Base-by-base conservation (phyloP, 495 filamentous ascomycete species). In the Darksidea phi region DNA sequence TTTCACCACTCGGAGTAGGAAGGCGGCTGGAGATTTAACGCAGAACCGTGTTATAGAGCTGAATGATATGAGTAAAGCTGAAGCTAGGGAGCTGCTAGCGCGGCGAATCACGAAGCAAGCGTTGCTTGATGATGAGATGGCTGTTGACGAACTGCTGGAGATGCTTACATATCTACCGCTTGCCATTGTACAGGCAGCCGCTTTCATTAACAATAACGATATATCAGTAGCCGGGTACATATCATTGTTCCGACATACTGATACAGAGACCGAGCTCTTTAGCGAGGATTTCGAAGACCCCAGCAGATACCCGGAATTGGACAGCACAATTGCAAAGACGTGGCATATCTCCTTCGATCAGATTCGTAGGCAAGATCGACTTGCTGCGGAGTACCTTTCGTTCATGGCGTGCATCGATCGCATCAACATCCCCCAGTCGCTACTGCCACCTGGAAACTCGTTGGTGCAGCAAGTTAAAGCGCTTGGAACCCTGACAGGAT, bases 1-100 rank as follows among this genome's bases (percentile, higher is more conserved):
- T 1, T 72, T 76, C 23, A 78, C 74, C 18, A 78, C 70, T 7
- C 68, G 72, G 24, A 68, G 46, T 4, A 42, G 57, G 36, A 61
- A 74, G 54, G 64, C 72, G 0, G 73, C 72, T 3, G 57, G 62
- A 17, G 32, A 53, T 24, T 54, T 70, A 46, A 67, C 66, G 1
- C 56, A 49, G 10, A 58, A 26, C 24, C 59, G 71, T 59, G 41
- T 69, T 5, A 26, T 77, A 15, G 62, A 72, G 20, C 49, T 76
- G n/a, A 4, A 21, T 26, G 59, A 70, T 50, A 74, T 77, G 73
- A 47, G 57, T 41, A 2, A 32, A 5, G 17, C 60, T 10, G 54
- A 57, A 60, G 57, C 48, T 1, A 11, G 26, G 50, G 15, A 61
- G 58, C 41, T 61, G 43, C 25, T 61, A 7, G 26, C 28, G 38